These are phyloP conservation scores for Colletotrichum nymphaeae DNA, from an alignment of 2,329 filamentous ascomycete genomes.

Conservation along the genomic window DNA sequence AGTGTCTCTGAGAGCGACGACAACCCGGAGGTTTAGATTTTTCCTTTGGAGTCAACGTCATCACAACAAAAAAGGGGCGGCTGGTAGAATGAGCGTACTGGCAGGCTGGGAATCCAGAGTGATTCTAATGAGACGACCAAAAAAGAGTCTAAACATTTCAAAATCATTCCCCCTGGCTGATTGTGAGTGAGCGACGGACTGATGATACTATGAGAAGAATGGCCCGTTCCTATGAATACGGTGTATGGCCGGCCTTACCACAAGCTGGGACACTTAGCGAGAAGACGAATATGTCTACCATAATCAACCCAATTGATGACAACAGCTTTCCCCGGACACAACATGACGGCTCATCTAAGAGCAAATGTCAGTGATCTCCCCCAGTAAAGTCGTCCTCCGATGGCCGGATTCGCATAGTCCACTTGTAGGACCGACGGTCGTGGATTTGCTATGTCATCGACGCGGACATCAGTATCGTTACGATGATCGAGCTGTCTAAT, in stretches of 20 bases:
- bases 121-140: slow-evolving; percentile 35
- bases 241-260: background rate
- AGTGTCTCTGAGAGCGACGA: slow-evolving; percentile 96
- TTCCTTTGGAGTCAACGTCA: slow-evolving; percentile 46
- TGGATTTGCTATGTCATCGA: background rate
- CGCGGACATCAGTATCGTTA: background rate
- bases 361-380: background rate
- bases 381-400: background rate
- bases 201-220: background rate
- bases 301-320: background rate
- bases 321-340: background rate
- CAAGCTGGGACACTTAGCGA: background rate
- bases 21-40: slow-evolving; percentile 55
- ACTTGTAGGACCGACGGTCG: background rate
- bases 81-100: slow-evolving; percentile 37
- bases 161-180: background rate
- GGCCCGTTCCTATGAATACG: background rate
- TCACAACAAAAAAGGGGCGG: slow-evolving; percentile 30
- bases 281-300: background rate
- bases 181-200: background rate
- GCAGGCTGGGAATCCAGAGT: slow-evolving; percentile 30
- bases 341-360: background rate
- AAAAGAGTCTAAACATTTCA: slow-evolving; percentile 28
- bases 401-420: background rate
- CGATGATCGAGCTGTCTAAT: background rate